Percentiles rank a stretch among this genome's conserved stretches.
Evolutionary conservation across 306 rosid species (phyloP).

Genomic region (Mimosa pudica): DNA sequence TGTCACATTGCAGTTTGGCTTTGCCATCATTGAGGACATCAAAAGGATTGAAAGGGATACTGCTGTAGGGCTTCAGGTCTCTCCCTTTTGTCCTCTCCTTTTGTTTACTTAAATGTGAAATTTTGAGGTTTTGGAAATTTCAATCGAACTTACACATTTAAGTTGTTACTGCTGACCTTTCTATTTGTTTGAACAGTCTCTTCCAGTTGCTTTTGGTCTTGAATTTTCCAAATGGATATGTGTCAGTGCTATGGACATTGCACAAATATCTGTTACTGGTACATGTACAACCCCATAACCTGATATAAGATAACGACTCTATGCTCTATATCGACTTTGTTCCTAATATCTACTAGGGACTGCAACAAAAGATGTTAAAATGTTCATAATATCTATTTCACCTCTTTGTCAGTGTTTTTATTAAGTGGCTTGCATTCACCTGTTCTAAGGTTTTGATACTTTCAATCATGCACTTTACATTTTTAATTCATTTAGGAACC

Average conservation of each 20-base stretch:
- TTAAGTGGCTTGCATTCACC: background rate
- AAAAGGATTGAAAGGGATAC: constrained; percentile 39
- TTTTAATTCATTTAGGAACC: background rate
- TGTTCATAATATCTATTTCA: background rate
- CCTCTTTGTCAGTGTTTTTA: background rate
- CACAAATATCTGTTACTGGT: background rate
- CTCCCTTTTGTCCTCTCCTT: constrained; percentile 15
- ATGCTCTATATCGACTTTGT: background rate
- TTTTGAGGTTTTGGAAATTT: background rate
- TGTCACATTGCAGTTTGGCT: constrained; percentile 67
- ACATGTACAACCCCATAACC: background rate
- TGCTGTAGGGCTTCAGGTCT: constrained; percentile 93
- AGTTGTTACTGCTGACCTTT: background rate
- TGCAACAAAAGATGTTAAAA: background rate
- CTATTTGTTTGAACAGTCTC: background rate
- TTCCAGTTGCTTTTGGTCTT: constrained; percentile 4
- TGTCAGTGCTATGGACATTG: background rate
- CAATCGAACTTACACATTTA: background rate
- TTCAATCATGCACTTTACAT: background rate
- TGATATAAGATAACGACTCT: background rate
- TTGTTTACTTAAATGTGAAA: background rate
- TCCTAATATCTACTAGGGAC: background rate
- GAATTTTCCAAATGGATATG: constrained; percentile 2
- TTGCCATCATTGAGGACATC: constrained; percentile 92
- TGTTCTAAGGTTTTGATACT: background rate